Evolutionary conservation across 345 rosid genomes (phyloP).

Genomic region (Salix purpurea): DNA sequence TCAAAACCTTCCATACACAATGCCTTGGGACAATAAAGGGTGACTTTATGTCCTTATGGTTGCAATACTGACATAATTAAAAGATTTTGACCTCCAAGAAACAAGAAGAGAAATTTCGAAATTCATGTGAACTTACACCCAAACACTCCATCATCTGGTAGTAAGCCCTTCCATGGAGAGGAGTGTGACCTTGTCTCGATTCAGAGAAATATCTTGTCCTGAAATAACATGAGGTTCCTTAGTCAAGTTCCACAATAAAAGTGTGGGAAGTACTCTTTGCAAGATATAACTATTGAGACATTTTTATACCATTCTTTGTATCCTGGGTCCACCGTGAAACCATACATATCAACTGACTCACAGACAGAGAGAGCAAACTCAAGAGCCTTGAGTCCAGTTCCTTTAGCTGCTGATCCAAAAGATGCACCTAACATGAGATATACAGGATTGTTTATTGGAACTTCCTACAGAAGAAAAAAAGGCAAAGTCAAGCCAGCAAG

Average conservation of each 20-base stretch:
- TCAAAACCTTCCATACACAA: background rate
- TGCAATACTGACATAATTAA: background rate
- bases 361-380: conserved; percentile 90
- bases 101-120: background rate
- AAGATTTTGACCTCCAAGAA: background rate
- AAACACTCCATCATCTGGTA: conserved; percentile 99
- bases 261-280: background rate
- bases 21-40: background rate
- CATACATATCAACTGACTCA: conserved; percentile 92
- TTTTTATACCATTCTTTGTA: conserved; percentile 79
- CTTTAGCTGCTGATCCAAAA: conserved; percentile 97
- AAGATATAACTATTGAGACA: background rate
- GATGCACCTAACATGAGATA: conserved; percentile 94
- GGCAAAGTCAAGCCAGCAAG: background rate
- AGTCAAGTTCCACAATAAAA: conserved; percentile 9
- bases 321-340: conserved; percentile 95
- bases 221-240: conserved; percentile 20
- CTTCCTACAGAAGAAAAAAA: conserved; percentile 55
- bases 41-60: background rate
- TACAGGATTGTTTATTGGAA: conserved; percentile 83
- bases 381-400: conserved; percentile 94
- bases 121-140: conserved; percentile 58
- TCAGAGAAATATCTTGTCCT: conserved; percentile 98
- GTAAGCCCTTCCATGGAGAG: conserved; percentile 94
- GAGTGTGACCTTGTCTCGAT: conserved; percentile 94